Evolutionary conservation across 2,329 filamentous ascomycete species (phyloP), one percentile per base, ranked within the genome.

Genomic region (Thermoascus crustaceus): DNA sequence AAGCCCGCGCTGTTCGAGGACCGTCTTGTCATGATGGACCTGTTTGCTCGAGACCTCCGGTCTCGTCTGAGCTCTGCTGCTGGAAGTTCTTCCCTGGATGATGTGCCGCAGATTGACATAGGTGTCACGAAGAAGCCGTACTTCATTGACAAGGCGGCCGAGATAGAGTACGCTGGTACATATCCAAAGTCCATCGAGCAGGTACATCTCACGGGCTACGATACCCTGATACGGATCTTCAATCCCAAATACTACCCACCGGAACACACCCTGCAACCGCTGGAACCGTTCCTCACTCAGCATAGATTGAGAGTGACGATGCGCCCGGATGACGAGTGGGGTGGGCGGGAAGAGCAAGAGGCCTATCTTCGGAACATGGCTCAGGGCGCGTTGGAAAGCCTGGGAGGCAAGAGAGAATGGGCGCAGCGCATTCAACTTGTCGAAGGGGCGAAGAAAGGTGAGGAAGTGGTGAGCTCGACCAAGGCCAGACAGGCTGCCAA

Each of bases 221-320:
- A 71, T 48, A 71, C 67, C 1, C 41, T 71, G 38, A 59, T 67
- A 26, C 63, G 67, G 10, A 66, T 71, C 33, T 65, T 71, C 45
- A 56, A 69, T 42, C 44, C 63, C 4, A 69, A 68, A 41, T 71
- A 71, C 44, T 71, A 71, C 33, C 64, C 66, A 2, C 61, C 64
- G 6, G 47, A 58, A 6, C 58, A 67, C 34, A 66, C 56, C 3
- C 47, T 71, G 11, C 46, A 55, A 22, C 62, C 63, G 2, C 40
- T 71, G 21, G 55, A 48, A 8, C 56, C 58, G 1, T 63, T 71
- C 23, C 57, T 71, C 18, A 53, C 52, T 3, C 54, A 57, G 29
- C 64, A 70, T 44, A 53, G 61, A 6, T 43, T 71, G 23, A 48
- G 65, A 20, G 67, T 67, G 27, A 67, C 64, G 18, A 52, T 64